These are phyloP conservation scores for Arctostaphylos glauca DNA, from an alignment of 148 eudicot species.

Conservation along the genomic window DNA sequence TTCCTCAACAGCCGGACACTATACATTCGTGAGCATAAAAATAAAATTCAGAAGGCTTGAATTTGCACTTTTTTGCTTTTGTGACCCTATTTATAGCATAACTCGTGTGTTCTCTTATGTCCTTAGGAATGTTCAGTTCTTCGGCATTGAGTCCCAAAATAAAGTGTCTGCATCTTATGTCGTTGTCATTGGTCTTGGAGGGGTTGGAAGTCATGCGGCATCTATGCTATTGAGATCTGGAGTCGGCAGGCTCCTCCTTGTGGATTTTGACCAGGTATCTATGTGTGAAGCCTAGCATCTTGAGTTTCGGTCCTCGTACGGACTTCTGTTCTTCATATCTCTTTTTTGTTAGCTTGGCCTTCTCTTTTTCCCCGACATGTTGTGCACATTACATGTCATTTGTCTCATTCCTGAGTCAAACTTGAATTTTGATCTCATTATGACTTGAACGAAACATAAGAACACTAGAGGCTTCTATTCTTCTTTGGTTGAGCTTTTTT, in stretches of 20 bases:
- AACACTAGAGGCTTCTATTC: neutral
- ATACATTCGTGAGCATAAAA: no score
- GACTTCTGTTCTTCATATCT: neutral
- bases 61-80: neutral
- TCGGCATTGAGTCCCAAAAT: constrained; percentile 75
- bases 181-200: constrained; percentile 97
- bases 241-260: constrained; percentile 84
- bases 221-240: constrained; percentile 97
- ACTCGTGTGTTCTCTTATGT: constrained; percentile 8
- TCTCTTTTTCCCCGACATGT: neutral
- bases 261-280: constrained; percentile 96
- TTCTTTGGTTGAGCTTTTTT: neutral
- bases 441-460: neutral
- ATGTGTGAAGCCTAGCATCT: constrained; percentile 1
- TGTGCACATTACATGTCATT: neutral
- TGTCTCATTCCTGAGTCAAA: neutral
- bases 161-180: constrained; percentile 77
- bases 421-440: neutral
- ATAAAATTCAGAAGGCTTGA: neutral
- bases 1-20: no score
- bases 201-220: constrained; percentile 99
- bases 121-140: constrained; percentile 89
- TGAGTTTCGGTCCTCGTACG: neutral
- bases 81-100: neutral
- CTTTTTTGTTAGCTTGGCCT: neutral